Percentiles rank a stretch among this genome's conserved stretches.
Conservation (phyloP, 2,329 filamentous ascomycete species). For the Cladophialophora carrionii region DNA sequence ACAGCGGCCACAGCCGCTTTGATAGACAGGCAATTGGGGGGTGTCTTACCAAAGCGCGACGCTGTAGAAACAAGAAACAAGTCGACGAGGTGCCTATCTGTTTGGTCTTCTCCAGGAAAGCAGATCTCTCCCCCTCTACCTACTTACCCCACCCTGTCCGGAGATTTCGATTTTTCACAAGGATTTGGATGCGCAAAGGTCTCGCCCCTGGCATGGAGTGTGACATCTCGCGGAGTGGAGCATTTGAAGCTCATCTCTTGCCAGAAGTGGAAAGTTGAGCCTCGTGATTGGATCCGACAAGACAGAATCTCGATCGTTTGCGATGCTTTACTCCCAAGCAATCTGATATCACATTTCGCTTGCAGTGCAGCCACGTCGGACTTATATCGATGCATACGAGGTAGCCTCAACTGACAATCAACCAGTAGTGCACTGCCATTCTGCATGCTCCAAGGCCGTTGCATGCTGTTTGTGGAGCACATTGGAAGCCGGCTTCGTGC, state of each 20-base stretch:
- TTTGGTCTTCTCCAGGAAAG: not conserved
- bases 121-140: not conserved
- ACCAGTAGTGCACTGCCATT: conserved; percentile 1
- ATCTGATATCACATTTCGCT: conserved; percentile 19
- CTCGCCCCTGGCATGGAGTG: not conserved
- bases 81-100: not conserved
- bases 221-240: not conserved
- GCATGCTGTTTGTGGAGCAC: not conserved
- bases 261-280: conserved; percentile 9
- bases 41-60: not conserved
- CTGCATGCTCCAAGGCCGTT: not conserved
- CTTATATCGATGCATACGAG: not conserved
- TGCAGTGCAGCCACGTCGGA: conserved; percentile 7
- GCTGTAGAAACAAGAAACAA: not conserved
- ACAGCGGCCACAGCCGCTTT: conserved; percentile 11
- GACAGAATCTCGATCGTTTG: conserved; percentile 15
- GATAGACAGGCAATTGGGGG: conserved; percentile 5
- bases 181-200: not conserved
- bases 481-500: not conserved
- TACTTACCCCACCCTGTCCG: not conserved
- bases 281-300: conserved; percentile 6
- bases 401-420: not conserved
- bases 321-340: not conserved
- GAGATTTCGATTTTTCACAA: not conserved
- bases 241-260: not conserved